These are phyloP conservation scores for Papiliotrema flavescens DNA, from an alignment of 1,284 basidiomycete genomes.

Conservation along the genomic window DNA sequence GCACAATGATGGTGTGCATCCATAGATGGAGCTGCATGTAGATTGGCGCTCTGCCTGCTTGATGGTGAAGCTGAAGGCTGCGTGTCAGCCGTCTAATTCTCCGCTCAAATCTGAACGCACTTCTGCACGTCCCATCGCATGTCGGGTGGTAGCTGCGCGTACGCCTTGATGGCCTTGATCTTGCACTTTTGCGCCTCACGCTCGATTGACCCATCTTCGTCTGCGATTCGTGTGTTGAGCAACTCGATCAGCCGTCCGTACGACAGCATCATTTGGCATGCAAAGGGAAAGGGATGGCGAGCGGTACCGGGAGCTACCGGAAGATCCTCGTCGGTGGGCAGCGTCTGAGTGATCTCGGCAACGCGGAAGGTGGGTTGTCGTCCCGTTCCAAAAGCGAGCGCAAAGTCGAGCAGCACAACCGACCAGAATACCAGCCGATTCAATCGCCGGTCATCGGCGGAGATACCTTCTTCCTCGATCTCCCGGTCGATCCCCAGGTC, in stretches of 20 bases:
- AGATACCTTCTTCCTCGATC: slow-evolving; percentile 12
- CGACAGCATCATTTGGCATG: slow-evolving; percentile 23
- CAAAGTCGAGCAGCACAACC: slow-evolving; percentile 25
- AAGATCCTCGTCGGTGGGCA: slow-evolving; percentile 15
- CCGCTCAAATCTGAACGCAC: slow-evolving; percentile 10
- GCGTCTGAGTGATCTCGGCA: slow-evolving; percentile 27
- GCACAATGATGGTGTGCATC: slow-evolving; percentile 33
- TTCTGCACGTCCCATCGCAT: slow-evolving; percentile 34
- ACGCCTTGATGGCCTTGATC: slow-evolving; percentile 16
- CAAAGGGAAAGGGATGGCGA: slow-evolving; percentile 23
- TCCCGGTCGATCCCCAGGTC: slow-evolving; percentile 30
- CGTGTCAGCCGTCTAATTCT: no score
- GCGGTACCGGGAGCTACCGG: background rate
- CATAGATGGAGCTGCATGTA: slow-evolving; percentile 32
- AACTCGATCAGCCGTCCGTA: slow-evolving; percentile 15
- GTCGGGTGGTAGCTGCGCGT: slow-evolving; percentile 23
- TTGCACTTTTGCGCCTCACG: background rate
- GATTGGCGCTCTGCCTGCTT: slow-evolving; percentile 15
- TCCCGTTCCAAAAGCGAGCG: slow-evolving; percentile 25
- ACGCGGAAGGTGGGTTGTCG: slow-evolving; percentile 26
- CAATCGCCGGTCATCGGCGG: slow-evolving; percentile 17
- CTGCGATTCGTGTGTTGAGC: background rate
- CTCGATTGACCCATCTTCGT: slow-evolving; percentile 1
- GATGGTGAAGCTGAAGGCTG: slow-evolving; percentile 24
- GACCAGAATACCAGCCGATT: slow-evolving; percentile 33